These are phyloP conservation scores for Crotalaria pallida DNA, from an alignment of 306 rosid species.

Conservation along the genomic window DNA sequence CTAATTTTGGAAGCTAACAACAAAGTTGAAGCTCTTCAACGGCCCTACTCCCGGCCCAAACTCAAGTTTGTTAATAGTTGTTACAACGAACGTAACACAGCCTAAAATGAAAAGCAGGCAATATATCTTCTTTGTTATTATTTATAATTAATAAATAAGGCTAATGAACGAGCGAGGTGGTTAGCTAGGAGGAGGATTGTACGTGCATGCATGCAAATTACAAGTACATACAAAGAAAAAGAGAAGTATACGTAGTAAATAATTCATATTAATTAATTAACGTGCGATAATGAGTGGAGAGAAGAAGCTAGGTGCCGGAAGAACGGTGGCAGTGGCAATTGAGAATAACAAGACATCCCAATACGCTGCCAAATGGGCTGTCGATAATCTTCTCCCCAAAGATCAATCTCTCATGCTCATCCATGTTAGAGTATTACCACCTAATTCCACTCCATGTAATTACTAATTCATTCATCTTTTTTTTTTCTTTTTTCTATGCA, in stretches of 20 bases:
- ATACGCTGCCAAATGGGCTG: conserved; percentile 68
- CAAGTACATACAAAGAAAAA: not conserved
- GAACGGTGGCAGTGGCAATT: conserved; percentile 66
- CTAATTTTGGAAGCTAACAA: conserved; percentile 22
- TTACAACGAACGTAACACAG: not conserved
- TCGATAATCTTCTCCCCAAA: conserved; percentile 63
- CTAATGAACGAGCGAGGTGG: no score
- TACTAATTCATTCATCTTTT: not conserved
- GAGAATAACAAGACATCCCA: conserved; percentile 70
- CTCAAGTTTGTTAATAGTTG: not conserved
- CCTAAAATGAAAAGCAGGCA: not conserved
- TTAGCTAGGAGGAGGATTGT: no score
- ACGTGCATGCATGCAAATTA: no score
- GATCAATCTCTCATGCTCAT: conserved; percentile 56
- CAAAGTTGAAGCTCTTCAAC: conserved; percentile 4
- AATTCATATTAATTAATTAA: conserved; percentile 12
- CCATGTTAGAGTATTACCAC: conserved; percentile 43
- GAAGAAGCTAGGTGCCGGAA: conserved; percentile 38
- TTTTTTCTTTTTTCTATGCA: no score
- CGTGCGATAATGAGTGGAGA: conserved; percentile 21
- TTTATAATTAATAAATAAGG: no score
- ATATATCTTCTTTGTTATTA: no score
- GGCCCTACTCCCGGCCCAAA: not conserved
- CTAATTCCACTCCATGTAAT: conserved; percentile 28
- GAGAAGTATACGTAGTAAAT: no score